Conservation (phyloP, 352 stramenopile species). For the Plasmopara muralis region DNA sequence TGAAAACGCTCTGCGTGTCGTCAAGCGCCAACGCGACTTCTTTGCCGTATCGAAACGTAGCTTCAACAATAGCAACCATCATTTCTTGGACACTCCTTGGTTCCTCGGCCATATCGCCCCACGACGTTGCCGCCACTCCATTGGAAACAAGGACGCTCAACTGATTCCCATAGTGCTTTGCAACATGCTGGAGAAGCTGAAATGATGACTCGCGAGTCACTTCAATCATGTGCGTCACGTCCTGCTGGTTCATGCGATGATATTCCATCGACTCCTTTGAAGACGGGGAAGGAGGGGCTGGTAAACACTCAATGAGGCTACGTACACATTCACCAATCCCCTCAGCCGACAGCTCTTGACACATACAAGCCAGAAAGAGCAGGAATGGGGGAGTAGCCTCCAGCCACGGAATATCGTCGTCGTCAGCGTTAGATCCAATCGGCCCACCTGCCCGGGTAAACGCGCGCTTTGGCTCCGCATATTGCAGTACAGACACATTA, state of each 20-base stretch:
- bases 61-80: slow-evolving; percentile 50
- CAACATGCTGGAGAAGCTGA: slow-evolving; percentile 56
- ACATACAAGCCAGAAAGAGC: slow-evolving; percentile 67
- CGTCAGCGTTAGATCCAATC: slow-evolving; percentile 3
- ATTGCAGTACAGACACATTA: slow-evolving; percentile 50
- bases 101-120: slow-evolving; percentile 54
- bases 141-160: slow-evolving; percentile 39
- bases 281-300: slow-evolving; percentile 20
- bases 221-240: slow-evolving; percentile 73
- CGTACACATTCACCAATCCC: slow-evolving; percentile 69
- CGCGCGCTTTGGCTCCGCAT: slow-evolving; percentile 62
- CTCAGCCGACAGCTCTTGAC: slow-evolving; percentile 48
- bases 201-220: slow-evolving; percentile 53
- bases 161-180: slow-evolving; percentile 52
- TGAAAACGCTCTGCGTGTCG: slow-evolving; percentile 51
- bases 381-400: slow-evolving; percentile 60
- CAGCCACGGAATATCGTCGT: slow-evolving; percentile 42
- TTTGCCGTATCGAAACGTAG: slow-evolving; percentile 47
- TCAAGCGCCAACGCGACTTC: slow-evolving; percentile 55
- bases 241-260: slow-evolving; percentile 28
- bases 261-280: slow-evolving; percentile 10
- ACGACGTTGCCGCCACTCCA: slow-evolving; percentile 40
- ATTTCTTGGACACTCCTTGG: slow-evolving; percentile 65
- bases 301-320: slow-evolving; percentile 63
- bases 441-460: slow-evolving; percentile 18